phyloP scores from a whole-genome alignment of 163 green algal species.

The Chlamydomonas reinhardtii region DNA sequence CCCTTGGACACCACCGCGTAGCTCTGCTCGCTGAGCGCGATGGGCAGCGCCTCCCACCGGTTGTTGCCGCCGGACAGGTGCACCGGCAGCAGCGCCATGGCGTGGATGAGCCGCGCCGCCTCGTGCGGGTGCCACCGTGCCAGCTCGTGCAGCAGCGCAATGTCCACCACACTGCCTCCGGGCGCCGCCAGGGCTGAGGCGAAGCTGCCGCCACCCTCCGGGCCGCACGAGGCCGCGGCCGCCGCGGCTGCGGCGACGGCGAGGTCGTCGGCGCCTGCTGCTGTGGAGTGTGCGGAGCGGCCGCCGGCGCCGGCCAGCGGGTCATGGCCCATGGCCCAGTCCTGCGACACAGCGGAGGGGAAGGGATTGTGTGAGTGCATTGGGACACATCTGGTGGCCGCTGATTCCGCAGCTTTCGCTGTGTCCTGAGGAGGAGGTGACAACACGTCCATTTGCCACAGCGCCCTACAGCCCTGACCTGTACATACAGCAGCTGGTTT shows the following conservation, averaged over 20 bases:
- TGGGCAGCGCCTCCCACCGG: too few species aligned
- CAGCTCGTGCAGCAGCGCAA: constrained; percentile 30
- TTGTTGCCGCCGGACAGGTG: too few species aligned
- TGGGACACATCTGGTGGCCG: too few species aligned
- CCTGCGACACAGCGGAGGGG: too few species aligned
- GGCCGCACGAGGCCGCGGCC: not conserved
- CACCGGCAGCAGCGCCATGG: not conserved
- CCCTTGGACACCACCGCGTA: not conserved
- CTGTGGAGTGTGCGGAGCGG: not conserved
- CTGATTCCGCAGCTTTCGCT: too few species aligned
- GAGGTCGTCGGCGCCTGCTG: not conserved
- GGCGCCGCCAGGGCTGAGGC: not conserved
- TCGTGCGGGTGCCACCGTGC: constrained; percentile 36
- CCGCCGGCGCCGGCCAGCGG: too few species aligned
- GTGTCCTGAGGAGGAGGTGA: too few species aligned
- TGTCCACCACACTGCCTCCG: constrained; percentile 6
- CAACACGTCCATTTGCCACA: too few species aligned
- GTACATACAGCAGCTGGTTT: constrained; percentile 42
- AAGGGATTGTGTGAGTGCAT: not conserved
- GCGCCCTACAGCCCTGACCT: not conserved
- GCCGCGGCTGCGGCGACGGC: too few species aligned
- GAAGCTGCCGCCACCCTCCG: too few species aligned
- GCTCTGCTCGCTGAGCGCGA: too few species aligned
- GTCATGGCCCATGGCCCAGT: too few species aligned
- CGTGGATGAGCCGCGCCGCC: constrained; percentile 21